Evolutionary conservation across 805 yeast species (phyloP), one percentile per base, ranked within the genome.

Genomic region (Nakazawaea wickerhamii): DNA sequence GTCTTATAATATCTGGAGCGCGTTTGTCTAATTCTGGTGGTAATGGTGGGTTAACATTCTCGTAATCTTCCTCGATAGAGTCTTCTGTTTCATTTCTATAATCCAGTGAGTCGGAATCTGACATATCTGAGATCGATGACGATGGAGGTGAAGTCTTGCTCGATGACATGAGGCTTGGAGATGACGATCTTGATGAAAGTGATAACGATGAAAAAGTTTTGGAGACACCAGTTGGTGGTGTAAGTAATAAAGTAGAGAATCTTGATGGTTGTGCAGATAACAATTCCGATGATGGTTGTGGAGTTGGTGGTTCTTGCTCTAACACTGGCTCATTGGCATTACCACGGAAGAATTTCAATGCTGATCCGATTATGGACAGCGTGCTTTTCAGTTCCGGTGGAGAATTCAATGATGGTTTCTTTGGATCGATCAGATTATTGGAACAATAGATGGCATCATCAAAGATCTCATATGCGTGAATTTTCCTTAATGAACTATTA

Each of bases 391-490:
- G 31, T 28, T 28, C 31, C 13, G 27, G 13, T 13, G 13, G 27
- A 10, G 13, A 13, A 13, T 3, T 18, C 7, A 23, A 20, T 9
- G 23, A 18, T 18, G 31, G 17, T 5, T 20, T 41, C 20, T 35
- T 28, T 4, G 41, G 38, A 9, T 31, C 34, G 6, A 36, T 22
- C 20, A 25, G 18, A n/a, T n/a, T 37, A 32, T 37, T 37, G 14
- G 44, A 55, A 5, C 64, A 66, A 55, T 79, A 80, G 25, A 77
- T 68, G 1, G 84, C 80, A 51, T 81, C 87, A 56, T 81, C 87
- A 39, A 80, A 68, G 2, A 81, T 69, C 49, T 81, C 87, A 55
- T 69, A 81, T 0, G 84, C 73, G 55, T 77, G 81, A 1, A 76
- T 68, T 48, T 75, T 73, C 30, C 73, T 58, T 30, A 67, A 56